Percentiles rank a stretch among this genome's conserved stretches.
Evolutionary conservation across 345 rosid genomes (phyloP).

Genomic region (Sisymbrium irio): DNA sequence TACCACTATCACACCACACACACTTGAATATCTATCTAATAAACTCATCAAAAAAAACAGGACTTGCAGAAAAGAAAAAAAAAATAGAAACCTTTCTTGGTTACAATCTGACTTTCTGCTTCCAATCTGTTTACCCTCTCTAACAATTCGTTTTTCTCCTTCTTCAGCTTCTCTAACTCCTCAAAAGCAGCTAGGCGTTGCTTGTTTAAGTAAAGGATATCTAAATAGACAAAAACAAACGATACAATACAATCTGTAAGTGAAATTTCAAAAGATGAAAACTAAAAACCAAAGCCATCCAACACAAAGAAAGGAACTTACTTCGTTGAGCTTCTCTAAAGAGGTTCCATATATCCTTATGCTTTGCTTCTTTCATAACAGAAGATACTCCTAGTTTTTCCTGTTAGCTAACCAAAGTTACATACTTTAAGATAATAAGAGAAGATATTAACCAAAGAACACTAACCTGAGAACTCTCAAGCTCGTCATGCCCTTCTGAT

Average conservation of each 20-base stretch:
- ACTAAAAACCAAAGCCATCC: background rate
- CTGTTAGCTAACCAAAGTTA: constrained; percentile 30
- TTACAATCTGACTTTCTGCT: constrained; percentile 32
- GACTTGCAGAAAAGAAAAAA: background rate
- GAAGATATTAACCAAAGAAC: background rate
- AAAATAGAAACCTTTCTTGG: constrained; percentile 40
- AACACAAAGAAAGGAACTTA: background rate
- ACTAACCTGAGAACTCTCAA: constrained; percentile 46
- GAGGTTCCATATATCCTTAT: constrained; percentile 54
- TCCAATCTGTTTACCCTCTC: constrained; percentile 52
- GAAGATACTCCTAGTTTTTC: constrained; percentile 34
- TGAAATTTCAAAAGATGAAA: background rate
- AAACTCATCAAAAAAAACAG: background rate
- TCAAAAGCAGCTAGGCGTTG: constrained; percentile 62
- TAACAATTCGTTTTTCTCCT: constrained; percentile 51
- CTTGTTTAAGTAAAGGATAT: constrained; percentile 64
- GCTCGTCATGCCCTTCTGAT: constrained; percentile 36
- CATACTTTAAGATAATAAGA: background rate
- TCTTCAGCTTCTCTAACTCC: constrained; percentile 50
- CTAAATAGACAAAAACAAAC: constrained; percentile 31
- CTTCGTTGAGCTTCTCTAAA: constrained; percentile 82
- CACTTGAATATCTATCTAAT: background rate
- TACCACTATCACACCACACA: background rate
- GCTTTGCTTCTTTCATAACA: constrained; percentile 38
- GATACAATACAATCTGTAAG: background rate